Evolutionary conservation across 148 eudicot genomes (phyloP).

Genomic region (Linanthus parryae): DNA sequence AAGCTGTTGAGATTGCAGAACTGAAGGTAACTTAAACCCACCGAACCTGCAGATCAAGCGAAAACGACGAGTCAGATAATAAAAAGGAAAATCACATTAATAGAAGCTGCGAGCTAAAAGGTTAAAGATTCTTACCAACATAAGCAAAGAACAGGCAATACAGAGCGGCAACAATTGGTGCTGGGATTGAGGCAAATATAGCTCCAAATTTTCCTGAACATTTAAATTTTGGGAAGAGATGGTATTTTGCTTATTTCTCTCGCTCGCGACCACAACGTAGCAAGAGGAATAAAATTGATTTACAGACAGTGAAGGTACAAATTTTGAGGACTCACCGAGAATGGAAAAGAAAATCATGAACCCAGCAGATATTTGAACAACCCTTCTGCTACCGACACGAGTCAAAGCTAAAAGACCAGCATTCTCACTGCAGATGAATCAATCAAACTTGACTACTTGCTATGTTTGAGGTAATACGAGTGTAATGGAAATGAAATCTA

Average conservation of each 20-base stretch:
- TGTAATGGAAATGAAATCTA: not conserved
- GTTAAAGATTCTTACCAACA: conserved; percentile 48
- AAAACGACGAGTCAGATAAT: not conserved
- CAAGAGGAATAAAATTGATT: not conserved
- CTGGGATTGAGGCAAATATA: conserved; percentile 88
- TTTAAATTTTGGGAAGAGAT: not conserved
- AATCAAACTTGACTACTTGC: not conserved
- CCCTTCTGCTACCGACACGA: conserved; percentile 94
- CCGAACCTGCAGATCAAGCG: conserved; percentile 45
- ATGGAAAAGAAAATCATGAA: conserved; percentile 94
- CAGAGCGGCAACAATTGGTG: conserved; percentile 80
- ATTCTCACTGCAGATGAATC: conserved; percentile 61
- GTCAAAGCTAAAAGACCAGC: conserved; percentile 88
- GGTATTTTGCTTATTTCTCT: not conserved
- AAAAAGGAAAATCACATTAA: not conserved
- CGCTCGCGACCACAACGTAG: not conserved
- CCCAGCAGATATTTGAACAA: conserved; percentile 88
- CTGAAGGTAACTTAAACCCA: conserved; percentile 83
- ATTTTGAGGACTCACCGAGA: conserved; percentile 75
- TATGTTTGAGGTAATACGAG: not conserved
- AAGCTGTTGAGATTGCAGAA: conserved; percentile 95
- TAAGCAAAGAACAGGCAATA: conserved; percentile 93
- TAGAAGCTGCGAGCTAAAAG: not conserved
- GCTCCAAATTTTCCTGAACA: conserved; percentile 85
- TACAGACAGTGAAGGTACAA: too few species aligned